These are phyloP conservation scores for Cymbopogon citratus DNA, from an alignment of 176 grass and related monocot species.

Conservation along the genomic window DNA sequence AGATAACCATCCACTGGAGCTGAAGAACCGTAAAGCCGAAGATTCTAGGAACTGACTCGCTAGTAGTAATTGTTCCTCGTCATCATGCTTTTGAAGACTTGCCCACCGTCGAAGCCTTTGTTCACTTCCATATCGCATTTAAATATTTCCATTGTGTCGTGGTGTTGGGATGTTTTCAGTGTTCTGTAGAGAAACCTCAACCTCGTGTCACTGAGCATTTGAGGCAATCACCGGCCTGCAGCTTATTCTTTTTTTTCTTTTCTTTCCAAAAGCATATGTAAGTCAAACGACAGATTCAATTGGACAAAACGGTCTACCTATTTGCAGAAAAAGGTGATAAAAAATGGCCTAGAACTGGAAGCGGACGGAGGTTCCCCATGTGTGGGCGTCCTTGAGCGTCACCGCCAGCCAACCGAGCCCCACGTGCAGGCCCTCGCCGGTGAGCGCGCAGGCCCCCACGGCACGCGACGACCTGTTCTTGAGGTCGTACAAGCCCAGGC, in stretches of 20 bases:
- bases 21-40: too few relatives aligned
- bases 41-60: too few relatives aligned
- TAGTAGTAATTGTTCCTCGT: too few relatives aligned
- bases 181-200: too few relatives aligned
- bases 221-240: too few relatives aligned
- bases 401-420: constrained; percentile 18
- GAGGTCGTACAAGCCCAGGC: constrained; percentile 13
- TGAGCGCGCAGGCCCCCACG: constrained; percentile 26
- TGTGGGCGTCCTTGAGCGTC: constrained; percentile 5
- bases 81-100: too few relatives aligned
- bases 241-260: too few relatives aligned
- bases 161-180: not conserved
- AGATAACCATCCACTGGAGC: too few relatives aligned
- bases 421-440: not conserved
- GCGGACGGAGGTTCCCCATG: constrained; percentile 20
- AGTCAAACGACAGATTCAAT: not conserved
- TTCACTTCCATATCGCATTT: not conserved
- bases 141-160: not conserved
- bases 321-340: too few relatives aligned
- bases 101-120: too few relatives aligned
- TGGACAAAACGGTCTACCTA: not conserved
- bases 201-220: too few relatives aligned
- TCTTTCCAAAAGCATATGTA: too few relatives aligned
- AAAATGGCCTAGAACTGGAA: constrained; percentile 1
- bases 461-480: constrained; percentile 12